A percentile compares a stretch with the other conserved stretches of the same genome.
phyloP scores from a whole-genome alignment of 2,329 filamentous ascomycete species.

The Reticulascus tulasneorum region DNA sequence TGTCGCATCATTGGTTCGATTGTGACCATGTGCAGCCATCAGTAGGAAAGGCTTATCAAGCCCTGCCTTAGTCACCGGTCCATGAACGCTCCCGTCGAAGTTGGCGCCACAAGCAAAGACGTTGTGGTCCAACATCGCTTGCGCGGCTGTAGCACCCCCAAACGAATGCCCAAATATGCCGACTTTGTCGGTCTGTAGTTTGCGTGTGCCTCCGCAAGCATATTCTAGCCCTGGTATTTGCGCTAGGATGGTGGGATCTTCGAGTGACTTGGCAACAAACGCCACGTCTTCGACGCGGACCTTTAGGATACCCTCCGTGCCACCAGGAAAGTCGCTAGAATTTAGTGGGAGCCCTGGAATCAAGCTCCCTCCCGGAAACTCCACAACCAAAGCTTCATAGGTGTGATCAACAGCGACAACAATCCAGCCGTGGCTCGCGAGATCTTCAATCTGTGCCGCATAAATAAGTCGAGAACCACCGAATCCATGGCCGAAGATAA shows the following conservation, averaged over 20 bases:
- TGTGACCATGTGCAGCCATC: slow-evolving; percentile 17
- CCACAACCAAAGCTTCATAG: slow-evolving; percentile 38
- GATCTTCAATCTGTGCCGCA: slow-evolving; percentile 34
- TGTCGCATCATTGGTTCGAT: slow-evolving; percentile 17
- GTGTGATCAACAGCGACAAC: slow-evolving; percentile 47
- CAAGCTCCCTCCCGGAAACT: slow-evolving; percentile 39
- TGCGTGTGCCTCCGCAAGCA: no score
- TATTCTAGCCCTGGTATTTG: no score
- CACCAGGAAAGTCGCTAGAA: no score
- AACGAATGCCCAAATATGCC: slow-evolving; percentile 34
- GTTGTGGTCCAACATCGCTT: slow-evolving; percentile 25
- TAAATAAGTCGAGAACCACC: slow-evolving; percentile 38
- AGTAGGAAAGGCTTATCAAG: slow-evolving; percentile 24
- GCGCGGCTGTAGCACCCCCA: slow-evolving; percentile 32
- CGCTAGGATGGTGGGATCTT: no score
- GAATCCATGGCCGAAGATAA: slow-evolving; percentile 42
- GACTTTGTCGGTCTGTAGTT: slow-evolving; percentile 22
- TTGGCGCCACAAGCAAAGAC: slow-evolving; percentile 33
- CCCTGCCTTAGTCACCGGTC: slow-evolving; percentile 20
- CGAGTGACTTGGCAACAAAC: no score
- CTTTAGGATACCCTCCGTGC: no score
- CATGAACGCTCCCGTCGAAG: slow-evolving; percentile 33
- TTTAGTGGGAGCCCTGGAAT: no score
- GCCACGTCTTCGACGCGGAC: no score
- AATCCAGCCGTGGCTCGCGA: slow-evolving; percentile 41